Conservation (phyloP, 257 asterid species). For the Ophiorrhiza pumila region DNA sequence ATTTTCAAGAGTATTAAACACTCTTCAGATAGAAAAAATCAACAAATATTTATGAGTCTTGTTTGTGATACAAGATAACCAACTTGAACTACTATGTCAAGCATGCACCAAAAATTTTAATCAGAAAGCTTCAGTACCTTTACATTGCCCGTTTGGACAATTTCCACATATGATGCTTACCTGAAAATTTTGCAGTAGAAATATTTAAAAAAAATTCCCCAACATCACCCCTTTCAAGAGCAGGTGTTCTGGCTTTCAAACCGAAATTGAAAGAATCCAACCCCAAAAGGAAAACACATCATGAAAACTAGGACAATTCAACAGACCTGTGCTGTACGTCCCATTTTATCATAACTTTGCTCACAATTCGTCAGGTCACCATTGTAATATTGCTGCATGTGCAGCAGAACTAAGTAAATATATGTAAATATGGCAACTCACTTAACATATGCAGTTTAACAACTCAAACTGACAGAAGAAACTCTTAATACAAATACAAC, state of each 20-base stretch:
- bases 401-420: constrained; percentile 17
- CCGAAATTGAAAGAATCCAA: neutral
- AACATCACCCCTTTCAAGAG: neutral
- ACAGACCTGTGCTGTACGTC: constrained; percentile 93
- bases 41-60: neutral
- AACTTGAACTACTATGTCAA: neutral
- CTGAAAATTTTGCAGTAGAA: constrained; percentile 43
- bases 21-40: neutral
- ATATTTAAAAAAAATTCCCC: neutral
- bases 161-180: constrained; percentile 81
- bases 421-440: constrained; percentile 11
- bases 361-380: constrained; percentile 82
- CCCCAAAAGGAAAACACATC: neutral
- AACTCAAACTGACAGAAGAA: neutral
- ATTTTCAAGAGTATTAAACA: neutral
- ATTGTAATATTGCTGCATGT: constrained; percentile 62
- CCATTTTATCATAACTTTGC: constrained; percentile 77
- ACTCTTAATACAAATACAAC: neutral
- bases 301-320: neutral
- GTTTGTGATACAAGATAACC: neutral
- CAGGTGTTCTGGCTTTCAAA: neutral
- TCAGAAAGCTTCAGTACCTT: constrained; percentile 45
- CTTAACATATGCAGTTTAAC: neutral
- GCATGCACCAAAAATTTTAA: neutral
- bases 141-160: constrained; percentile 80